These are phyloP conservation scores for Scleromitrula shiraiana DNA, from an alignment of 2,329 filamentous ascomycete species.

Conservation along the genomic window DNA sequence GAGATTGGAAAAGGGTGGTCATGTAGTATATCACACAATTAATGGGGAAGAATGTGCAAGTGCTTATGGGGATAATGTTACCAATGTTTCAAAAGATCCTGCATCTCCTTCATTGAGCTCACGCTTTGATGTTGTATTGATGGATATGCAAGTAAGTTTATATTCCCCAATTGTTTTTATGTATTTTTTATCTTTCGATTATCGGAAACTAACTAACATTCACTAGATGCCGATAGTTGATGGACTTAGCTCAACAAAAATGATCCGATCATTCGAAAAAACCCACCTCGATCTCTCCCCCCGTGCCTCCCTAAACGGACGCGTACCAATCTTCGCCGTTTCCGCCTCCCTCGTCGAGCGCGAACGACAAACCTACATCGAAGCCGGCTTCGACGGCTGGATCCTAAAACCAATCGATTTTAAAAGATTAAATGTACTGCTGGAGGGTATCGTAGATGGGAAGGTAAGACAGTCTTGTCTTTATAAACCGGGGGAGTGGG, in stretches of 20 bases:
- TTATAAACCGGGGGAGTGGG: slow-evolving; percentile 69
- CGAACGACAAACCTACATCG: slow-evolving; percentile 59
- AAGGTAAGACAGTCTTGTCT: slow-evolving; percentile 51
- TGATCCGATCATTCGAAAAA: slow-evolving; percentile 69
- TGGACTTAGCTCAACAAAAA: slow-evolving; percentile 71
- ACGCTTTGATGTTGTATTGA: slow-evolving; percentile 70
- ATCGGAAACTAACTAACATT: background rate
- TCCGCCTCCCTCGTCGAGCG: slow-evolving; percentile 73
- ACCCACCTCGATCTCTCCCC: slow-evolving; percentile 46
- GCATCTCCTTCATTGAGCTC: slow-evolving; percentile 6
- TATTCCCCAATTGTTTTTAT: background rate
- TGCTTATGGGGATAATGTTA: slow-evolving; percentile 55
- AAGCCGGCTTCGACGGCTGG: slow-evolving; percentile 83
- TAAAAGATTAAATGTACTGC: slow-evolving; percentile 58
- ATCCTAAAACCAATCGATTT: slow-evolving; percentile 86
- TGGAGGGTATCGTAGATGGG: slow-evolving; percentile 60
- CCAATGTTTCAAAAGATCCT: background rate
- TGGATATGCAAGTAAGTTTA: slow-evolving; percentile 78
- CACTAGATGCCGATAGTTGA: slow-evolving; percentile 85
- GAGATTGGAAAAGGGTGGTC: slow-evolving; percentile 69
- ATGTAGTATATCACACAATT: slow-evolving; percentile 62
- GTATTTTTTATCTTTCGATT: background rate
- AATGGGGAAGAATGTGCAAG: slow-evolving; percentile 81
- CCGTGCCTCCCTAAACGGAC: slow-evolving; percentile 51
- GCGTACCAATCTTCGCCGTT: slow-evolving; percentile 77